phyloP scores from a whole-genome alignment of 176 grass and related monocot species.

The Hsuehochloa calcarea region DNA sequence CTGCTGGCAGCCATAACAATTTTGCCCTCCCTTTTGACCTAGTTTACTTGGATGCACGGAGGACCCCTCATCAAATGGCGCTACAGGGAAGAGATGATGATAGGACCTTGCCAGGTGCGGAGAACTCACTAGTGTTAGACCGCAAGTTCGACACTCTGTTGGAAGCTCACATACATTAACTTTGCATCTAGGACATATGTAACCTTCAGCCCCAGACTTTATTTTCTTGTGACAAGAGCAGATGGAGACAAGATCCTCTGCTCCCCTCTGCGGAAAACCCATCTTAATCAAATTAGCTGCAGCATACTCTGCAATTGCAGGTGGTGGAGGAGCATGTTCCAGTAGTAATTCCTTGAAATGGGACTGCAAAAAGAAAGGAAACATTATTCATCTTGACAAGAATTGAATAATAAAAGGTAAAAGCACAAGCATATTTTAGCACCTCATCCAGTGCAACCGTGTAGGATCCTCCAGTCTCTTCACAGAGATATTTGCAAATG shows the following conservation, averaged over 20 bases:
- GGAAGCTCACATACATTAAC: constrained; percentile 94
- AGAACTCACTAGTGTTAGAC: constrained; percentile 90
- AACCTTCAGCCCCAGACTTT: constrained; percentile 81
- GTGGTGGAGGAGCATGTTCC: constrained; percentile 87
- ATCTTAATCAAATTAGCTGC: constrained; percentile 97
- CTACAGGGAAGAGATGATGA: constrained; percentile 93
- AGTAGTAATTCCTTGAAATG: constrained; percentile 95
- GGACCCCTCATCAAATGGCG: constrained; percentile 84
- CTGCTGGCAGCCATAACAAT: constrained; percentile 84
- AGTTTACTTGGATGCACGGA: constrained; percentile 48
- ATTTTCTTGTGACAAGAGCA: constrained; percentile 97
- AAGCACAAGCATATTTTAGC: constrained; percentile 32
- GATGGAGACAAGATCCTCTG: constrained; percentile 91
- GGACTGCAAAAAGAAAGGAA: constrained; percentile 54
- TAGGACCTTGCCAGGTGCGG: constrained; percentile 94
- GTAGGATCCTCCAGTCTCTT: constrained; percentile 84
- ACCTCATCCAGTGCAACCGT: constrained; percentile 91
- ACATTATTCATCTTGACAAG: constrained; percentile 18
- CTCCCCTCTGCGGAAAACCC: constrained; percentile 97
- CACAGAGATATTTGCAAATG: constrained; percentile 93
- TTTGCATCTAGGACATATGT: constrained; percentile 97
- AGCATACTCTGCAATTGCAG: constrained; percentile 98
- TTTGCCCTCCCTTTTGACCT: constrained; percentile 71
- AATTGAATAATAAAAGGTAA: constrained; percentile 20
- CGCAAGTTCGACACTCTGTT: constrained; percentile 82